These are phyloP conservation scores for Neonectria sp. DNA, from an alignment of 2,329 filamentous ascomycete species.

Conservation along the genomic window DNA sequence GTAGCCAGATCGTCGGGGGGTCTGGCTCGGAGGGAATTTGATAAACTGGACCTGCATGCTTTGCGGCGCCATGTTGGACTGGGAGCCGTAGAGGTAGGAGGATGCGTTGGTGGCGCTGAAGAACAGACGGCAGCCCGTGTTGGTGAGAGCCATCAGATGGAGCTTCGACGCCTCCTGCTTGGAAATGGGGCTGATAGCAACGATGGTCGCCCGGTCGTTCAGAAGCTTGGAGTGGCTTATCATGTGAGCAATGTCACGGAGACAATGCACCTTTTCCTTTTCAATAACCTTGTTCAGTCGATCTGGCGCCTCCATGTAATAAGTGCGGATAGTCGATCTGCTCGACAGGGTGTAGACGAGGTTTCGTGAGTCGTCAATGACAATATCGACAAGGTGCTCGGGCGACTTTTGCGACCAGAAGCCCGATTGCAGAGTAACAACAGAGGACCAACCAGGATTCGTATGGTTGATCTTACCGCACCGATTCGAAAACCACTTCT, in stretches of 20 bases:
- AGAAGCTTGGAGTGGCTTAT: constrained; percentile 82
- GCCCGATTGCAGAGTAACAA: constrained; percentile 67
- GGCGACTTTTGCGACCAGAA: constrained; percentile 66
- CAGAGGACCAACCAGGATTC: constrained; percentile 77
- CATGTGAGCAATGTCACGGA: constrained; percentile 88
- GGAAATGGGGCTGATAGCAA: constrained; percentile 89
- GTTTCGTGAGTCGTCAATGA: constrained; percentile 88
- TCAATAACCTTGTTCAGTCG: constrained; percentile 76
- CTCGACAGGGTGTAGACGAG: constrained; percentile 94
- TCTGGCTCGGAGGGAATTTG: constrained; percentile 83
- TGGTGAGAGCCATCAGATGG: constrained; percentile 91
- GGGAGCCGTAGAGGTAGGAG: constrained; percentile 74
- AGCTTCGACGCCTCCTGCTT: constrained; percentile 84
- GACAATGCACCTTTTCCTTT: constrained; percentile 73
- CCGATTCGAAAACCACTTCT: constrained; percentile 94
- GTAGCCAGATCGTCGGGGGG: constrained; percentile 49
- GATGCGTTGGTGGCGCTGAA: constrained; percentile 89
- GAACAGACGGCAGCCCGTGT: constrained; percentile 92
- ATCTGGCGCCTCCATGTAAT: constrained; percentile 81
- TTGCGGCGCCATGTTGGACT: constrained; percentile 79
- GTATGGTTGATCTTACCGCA: constrained; percentile 93
- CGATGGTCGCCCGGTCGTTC: constrained; percentile 78
- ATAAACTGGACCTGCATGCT: constrained; percentile 99
- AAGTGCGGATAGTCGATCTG: constrained; percentile 90
- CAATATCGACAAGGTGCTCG: constrained; percentile 83